Conservation (phyloP, 1,284 basidiomycete species). For the Cryptococcus neoformans region DNA sequence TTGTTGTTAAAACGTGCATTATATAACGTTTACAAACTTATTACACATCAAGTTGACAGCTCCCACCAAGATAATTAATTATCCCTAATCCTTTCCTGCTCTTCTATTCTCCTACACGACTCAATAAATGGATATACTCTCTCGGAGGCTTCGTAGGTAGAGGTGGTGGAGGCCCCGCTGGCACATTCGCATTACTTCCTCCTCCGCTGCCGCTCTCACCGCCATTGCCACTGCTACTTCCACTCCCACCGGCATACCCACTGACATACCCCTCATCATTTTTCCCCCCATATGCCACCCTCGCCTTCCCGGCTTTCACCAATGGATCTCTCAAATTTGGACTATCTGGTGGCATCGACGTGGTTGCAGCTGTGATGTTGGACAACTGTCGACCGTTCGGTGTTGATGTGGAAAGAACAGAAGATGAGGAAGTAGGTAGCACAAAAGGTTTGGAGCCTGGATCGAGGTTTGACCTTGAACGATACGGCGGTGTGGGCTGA, state of each 20-base stretch:
- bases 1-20: no score
- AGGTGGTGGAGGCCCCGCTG: conserved; percentile 28
- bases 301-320: conserved; percentile 14
- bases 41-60: no score
- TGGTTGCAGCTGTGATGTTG: background rate
- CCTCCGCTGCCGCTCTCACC: no score
- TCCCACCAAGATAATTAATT: no score
- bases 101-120: conserved; percentile 10
- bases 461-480: background rate
- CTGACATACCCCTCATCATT: background rate
- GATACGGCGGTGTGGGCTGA: background rate
- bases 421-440: background rate
- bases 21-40: no score
- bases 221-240: background rate
- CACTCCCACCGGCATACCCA: background rate
- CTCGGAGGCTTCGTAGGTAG: conserved; percentile 39
- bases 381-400: background rate
- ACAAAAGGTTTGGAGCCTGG: background rate
- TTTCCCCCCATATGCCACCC: background rate
- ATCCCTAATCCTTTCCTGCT: no score
- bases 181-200: conserved; percentile 1
- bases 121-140: conserved; percentile 40
- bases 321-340: conserved; percentile 8
- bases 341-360: conserved; percentile 3
- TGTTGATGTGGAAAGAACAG: conserved; percentile 9